Evolutionary conservation across 2,329 filamentous ascomycete genomes (phyloP).

Genomic region (Westerdykella ornata): DNA sequence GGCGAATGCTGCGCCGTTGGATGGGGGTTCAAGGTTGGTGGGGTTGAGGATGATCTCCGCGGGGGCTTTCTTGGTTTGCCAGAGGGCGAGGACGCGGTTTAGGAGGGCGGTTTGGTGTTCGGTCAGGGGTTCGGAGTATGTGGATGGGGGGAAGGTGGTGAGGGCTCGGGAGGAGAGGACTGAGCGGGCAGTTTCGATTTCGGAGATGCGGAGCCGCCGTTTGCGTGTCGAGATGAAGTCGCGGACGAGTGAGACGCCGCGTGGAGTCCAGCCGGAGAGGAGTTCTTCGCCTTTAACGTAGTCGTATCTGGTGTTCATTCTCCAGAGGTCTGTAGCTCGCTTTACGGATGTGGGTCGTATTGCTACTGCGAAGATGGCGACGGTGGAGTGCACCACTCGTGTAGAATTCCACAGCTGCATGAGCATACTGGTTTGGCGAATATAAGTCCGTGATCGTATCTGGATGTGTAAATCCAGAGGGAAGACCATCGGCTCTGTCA

Average conservation of each 20-base stretch:
- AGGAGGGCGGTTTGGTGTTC: slow-evolving; percentile 40
- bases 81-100: slow-evolving; percentile 55
- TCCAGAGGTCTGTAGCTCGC: slow-evolving; percentile 86
- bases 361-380: slow-evolving; percentile 76
- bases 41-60: slow-evolving; percentile 44
- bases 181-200: slow-evolving; percentile 69
- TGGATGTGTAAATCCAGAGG: slow-evolving; percentile 74
- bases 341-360: slow-evolving; percentile 87
- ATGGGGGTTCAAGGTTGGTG: slow-evolving; percentile 59
- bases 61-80: slow-evolving; percentile 46
- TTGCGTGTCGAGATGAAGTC: slow-evolving; percentile 75
- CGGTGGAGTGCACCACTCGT: slow-evolving; percentile 78
- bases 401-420: slow-evolving; percentile 79
- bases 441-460: slow-evolving; percentile 74
- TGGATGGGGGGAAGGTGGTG: slow-evolving; percentile 17
- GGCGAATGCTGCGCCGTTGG: slow-evolving; percentile 50
- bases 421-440: slow-evolving; percentile 79
- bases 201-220: slow-evolving; percentile 65
- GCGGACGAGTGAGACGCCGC: slow-evolving; percentile 82
- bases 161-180: slow-evolving; percentile 52
- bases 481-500: slow-evolving; percentile 85
- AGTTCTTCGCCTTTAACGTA: slow-evolving; percentile 95
- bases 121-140: slow-evolving; percentile 16
- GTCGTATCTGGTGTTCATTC: slow-evolving; percentile 89
- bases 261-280: slow-evolving; percentile 75